A percentile compares a stretch with the other conserved stretches of the same genome.
phyloP scores from a whole-genome alignment of 495 filamentous ascomycete species.

The Penicillium antarcticum region DNA sequence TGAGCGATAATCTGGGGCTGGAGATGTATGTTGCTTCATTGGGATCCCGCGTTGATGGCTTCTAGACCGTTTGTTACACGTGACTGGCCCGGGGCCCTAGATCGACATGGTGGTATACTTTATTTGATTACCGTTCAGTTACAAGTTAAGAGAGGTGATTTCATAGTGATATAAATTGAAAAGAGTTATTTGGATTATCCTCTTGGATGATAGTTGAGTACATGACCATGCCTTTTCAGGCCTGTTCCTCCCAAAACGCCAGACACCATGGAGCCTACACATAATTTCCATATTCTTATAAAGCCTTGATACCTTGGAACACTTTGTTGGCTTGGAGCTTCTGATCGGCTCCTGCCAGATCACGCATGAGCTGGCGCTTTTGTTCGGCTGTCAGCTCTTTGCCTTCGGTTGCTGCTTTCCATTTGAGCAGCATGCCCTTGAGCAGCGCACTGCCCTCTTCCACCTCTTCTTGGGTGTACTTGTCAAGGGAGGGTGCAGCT shows the following conservation, averaged over 20 bases:
- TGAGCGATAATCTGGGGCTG: slow-evolving; percentile 3
- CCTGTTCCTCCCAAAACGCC: slow-evolving; percentile 10
- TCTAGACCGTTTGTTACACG: slow-evolving; percentile 22
- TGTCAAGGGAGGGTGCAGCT: slow-evolving; percentile 36
- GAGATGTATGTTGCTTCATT: slow-evolving; percentile 1
- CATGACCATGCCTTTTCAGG: neutral
- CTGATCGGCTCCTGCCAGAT: slow-evolving; percentile 68
- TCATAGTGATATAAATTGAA: too few relatives aligned
- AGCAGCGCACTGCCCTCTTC: slow-evolving; percentile 85
- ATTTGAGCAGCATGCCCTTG: slow-evolving; percentile 79
- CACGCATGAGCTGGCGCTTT: slow-evolving; percentile 75
- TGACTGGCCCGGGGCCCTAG: slow-evolving; percentile 13
- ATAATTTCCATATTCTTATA: slow-evolving; percentile 43
- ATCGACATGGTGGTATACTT: neutral
- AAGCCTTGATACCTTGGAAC: slow-evolving; percentile 79
- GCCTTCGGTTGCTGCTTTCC: slow-evolving; percentile 79
- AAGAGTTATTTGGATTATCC: neutral
- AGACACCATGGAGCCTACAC: slow-evolving; percentile 4
- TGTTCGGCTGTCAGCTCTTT: slow-evolving; percentile 65
- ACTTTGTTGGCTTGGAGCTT: slow-evolving; percentile 80
- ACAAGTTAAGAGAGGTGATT: too few relatives aligned
- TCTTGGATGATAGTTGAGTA: neutral
- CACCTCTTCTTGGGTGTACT: slow-evolving; percentile 78
- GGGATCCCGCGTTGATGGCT: slow-evolving; percentile 11
- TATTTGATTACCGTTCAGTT: too few relatives aligned